Conservation (phyloP, 169 alveolate genomes). For the Perkinsus marinus region DNA sequence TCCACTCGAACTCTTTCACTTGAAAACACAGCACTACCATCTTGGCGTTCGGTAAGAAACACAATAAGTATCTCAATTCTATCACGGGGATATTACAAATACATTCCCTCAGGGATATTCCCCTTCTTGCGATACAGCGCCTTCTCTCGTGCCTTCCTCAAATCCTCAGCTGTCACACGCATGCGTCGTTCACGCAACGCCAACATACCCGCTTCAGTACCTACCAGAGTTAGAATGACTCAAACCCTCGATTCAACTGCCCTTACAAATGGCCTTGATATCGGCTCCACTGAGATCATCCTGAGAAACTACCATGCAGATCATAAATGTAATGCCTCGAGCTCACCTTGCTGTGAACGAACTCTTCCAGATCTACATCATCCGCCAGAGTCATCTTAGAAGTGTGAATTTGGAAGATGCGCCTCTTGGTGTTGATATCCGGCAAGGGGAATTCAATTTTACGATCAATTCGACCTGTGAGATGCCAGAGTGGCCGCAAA, state of each 20-base stretch:
- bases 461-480: constrained; percentile 93
- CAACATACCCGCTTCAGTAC: constrained; percentile 97
- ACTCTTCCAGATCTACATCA: constrained; percentile 96
- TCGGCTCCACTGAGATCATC: constrained; percentile 99
- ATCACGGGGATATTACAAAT: constrained; percentile 25
- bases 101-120: constrained; percentile 91
- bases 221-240: too few species aligned
- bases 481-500: too few species aligned
- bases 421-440: constrained; percentile 87
- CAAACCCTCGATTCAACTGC: too few species aligned
- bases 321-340: not conserved
- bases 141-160: constrained; percentile 94
- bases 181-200: constrained; percentile 98
- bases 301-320: not conserved
- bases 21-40: not conserved
- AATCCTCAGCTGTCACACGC: constrained; percentile 90
- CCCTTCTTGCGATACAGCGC: constrained; percentile 96
- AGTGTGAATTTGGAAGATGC: constrained; percentile 88
- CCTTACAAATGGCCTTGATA: constrained; percentile 85
- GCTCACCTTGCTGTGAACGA: constrained; percentile 79
- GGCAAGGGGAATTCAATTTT: constrained; percentile 97
- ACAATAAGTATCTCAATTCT: not conserved
- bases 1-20: not conserved
- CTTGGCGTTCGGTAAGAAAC: not conserved
- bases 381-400: constrained; percentile 90